phyloP scores from a whole-genome alignment of 352 stramenopile species.

The Phytophthora cactorum region DNA sequence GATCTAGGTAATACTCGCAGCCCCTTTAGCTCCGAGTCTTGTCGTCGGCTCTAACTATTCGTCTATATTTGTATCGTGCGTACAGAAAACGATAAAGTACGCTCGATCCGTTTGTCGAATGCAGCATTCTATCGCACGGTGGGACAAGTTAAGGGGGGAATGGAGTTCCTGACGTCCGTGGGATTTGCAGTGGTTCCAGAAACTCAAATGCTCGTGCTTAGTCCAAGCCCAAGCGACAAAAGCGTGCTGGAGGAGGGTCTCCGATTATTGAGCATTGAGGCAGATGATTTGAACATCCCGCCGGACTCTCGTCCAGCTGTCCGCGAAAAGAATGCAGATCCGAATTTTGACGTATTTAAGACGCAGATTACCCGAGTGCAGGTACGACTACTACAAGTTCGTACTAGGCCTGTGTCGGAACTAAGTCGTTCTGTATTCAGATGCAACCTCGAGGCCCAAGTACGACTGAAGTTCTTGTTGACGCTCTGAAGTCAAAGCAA shows the following conservation, averaged over 20 bases:
- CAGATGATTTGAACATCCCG: constrained; percentile 77
- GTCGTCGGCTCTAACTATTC: background rate
- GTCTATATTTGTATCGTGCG: background rate
- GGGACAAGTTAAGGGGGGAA: constrained; percentile 64
- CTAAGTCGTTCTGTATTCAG: constrained; percentile 32
- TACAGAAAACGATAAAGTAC: constrained; percentile 83
- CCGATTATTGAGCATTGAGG: constrained; percentile 71
- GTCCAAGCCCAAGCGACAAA: constrained; percentile 27
- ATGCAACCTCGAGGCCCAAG: constrained; percentile 83
- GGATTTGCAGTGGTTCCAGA: constrained; percentile 67
- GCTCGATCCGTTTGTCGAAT: constrained; percentile 84
- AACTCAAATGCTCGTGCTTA: constrained; percentile 56
- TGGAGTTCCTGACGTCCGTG: constrained; percentile 74
- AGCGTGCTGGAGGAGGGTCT: constrained; percentile 57
- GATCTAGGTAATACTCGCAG: constrained; percentile 57
- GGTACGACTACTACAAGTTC: constrained; percentile 31
- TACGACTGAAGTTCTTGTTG: constrained; percentile 79
- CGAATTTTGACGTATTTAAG: constrained; percentile 83
- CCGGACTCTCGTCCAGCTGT: constrained; percentile 53
- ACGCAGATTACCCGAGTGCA: constrained; percentile 85
- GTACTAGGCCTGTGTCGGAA: background rate
- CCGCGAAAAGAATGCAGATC: constrained; percentile 39
- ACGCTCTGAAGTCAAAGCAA: constrained; percentile 80
- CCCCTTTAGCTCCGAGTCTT: background rate
- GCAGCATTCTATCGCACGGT: constrained; percentile 75